phyloP scores from a whole-genome alignment of 164 flowering plant species.

The Magnolia officinalis region DNA sequence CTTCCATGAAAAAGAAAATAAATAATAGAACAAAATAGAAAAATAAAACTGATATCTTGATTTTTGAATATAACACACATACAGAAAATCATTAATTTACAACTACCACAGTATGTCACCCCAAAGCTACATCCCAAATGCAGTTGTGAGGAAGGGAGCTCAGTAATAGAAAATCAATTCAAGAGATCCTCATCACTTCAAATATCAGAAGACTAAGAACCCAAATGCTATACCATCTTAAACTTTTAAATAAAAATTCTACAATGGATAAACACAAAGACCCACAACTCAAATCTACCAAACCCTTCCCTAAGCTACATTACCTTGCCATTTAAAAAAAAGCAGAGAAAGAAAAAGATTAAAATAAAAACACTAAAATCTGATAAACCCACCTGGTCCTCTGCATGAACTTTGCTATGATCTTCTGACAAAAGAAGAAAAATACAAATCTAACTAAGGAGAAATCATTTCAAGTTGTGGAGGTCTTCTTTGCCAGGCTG shows the following conservation, averaged over 20 bases:
- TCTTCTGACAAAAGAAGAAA: background rate
- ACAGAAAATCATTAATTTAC: too few species aligned
- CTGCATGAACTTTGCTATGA: background rate
- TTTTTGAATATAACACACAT: too few species aligned
- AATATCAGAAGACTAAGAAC: background rate
- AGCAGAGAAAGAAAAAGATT: slow-evolving; percentile 1
- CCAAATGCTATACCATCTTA: background rate
- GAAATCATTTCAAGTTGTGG: slow-evolving; percentile 6
- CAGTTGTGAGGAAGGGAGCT: background rate
- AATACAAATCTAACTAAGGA: background rate
- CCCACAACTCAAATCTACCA: slow-evolving; percentile 6
- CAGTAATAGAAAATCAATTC: background rate
- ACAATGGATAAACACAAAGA: slow-evolving; percentile 9
- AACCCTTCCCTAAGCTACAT: slow-evolving; percentile 5
- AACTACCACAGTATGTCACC: too few species aligned
- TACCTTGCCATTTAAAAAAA: background rate
- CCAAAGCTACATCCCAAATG: background rate
- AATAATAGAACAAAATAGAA: too few species aligned
- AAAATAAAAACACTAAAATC: background rate
- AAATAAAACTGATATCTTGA: too few species aligned
- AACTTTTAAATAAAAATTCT: background rate
- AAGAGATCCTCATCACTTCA: background rate
- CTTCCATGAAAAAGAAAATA: too few species aligned
- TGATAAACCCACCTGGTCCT: background rate
- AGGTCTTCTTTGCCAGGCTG: slow-evolving; percentile 55